Conservation (phyloP, 1,284 basidiomycete genomes). For the Hypsizygus ulmarius region DNA sequence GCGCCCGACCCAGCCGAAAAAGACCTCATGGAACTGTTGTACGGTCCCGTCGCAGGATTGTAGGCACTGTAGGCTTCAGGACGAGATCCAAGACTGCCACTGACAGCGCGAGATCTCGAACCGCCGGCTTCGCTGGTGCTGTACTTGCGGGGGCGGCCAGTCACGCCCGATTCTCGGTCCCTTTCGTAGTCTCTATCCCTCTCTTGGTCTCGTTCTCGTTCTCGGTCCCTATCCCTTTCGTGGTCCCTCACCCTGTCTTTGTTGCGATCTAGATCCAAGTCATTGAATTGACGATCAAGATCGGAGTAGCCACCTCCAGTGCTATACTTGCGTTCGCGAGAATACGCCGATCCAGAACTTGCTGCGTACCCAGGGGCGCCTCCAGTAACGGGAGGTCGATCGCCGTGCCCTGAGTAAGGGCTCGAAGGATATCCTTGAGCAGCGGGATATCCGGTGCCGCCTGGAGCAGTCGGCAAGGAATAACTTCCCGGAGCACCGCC, state of each 20-base stretch:
- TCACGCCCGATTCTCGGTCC: slow-evolving; percentile 30
- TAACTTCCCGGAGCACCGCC: slow-evolving; percentile 21
- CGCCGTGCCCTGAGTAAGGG: slow-evolving; percentile 20
- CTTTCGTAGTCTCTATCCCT: slow-evolving; percentile 29
- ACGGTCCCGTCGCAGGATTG: slow-evolving; percentile 26
- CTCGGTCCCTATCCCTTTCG: slow-evolving; percentile 35
- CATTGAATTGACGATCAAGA: slow-evolving; percentile 37
- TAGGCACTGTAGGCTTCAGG: slow-evolving; percentile 19
- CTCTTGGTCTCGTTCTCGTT: slow-evolving; percentile 32
- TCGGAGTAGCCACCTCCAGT: slow-evolving; percentile 23
- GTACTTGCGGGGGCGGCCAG: slow-evolving; percentile 31
- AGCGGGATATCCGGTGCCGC: slow-evolving; percentile 23
- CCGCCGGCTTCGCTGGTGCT: slow-evolving; percentile 29
- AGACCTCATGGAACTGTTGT: slow-evolving; percentile 22
- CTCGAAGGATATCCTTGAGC: slow-evolving; percentile 17
- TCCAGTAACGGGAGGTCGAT: slow-evolving; percentile 15
- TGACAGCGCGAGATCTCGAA: slow-evolving; percentile 31
- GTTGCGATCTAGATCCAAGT: slow-evolving; percentile 36
- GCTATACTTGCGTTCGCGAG: slow-evolving; percentile 17
- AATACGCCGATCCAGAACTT: slow-evolving; percentile 14
- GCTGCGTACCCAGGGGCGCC: slow-evolving; percentile 16
- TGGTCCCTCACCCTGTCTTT: slow-evolving; percentile 25
- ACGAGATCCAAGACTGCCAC: slow-evolving; percentile 31
- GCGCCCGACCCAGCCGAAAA: slow-evolving; percentile 12
- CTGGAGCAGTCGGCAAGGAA: slow-evolving; percentile 28